Percentiles rank a stretch among this genome's conserved stretches.
Evolutionary conservation across 192 early-diverging fungal species (phyloP).

Genomic region (Entomortierella chlamydospora): DNA sequence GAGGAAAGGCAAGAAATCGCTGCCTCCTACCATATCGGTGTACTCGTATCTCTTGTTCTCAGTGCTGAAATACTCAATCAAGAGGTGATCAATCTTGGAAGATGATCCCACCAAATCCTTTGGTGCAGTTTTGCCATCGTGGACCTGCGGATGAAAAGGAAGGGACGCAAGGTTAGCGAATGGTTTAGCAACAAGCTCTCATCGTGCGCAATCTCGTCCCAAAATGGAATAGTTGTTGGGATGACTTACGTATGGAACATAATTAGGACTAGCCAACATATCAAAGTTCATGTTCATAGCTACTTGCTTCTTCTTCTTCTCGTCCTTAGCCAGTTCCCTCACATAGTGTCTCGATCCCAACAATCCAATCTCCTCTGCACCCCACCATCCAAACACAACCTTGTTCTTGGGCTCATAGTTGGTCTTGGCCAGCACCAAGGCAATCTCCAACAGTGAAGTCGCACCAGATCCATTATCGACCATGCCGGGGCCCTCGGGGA

Average conservation of each 20-base stretch:
- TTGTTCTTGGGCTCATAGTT: slow-evolving; percentile 63
- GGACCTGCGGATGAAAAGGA: slow-evolving; percentile 50
- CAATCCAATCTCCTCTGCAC: slow-evolving; percentile 78
- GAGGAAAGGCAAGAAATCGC: slow-evolving; percentile 78
- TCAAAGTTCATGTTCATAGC: slow-evolving; percentile 78
- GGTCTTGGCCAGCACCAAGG: slow-evolving; percentile 60
- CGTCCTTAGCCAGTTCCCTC: slow-evolving; percentile 55
- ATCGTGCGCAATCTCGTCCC: no score
- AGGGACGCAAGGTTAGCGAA: not conserved
- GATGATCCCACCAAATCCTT: slow-evolving; percentile 58
- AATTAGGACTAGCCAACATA: slow-evolving; percentile 81
- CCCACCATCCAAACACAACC: slow-evolving; percentile 80
- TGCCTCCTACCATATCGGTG: slow-evolving; percentile 69
- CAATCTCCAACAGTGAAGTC: slow-evolving; percentile 68
- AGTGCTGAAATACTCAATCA: slow-evolving; percentile 67
- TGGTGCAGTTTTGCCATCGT: slow-evolving; percentile 73
- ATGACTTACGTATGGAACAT: slow-evolving; percentile 62
- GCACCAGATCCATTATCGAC: slow-evolving; percentile 79
- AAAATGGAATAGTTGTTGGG: no score
- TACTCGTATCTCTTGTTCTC: slow-evolving; percentile 62
- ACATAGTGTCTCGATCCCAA: slow-evolving; percentile 74
- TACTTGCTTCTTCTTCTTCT: slow-evolving; percentile 58
- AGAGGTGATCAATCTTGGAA: slow-evolving; percentile 65
- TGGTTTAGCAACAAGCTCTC: no score
- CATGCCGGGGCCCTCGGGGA: slow-evolving; percentile 75